Conservation (phyloP, 345 rosid species). For the Eucalyptus erythrocorys region DNA sequence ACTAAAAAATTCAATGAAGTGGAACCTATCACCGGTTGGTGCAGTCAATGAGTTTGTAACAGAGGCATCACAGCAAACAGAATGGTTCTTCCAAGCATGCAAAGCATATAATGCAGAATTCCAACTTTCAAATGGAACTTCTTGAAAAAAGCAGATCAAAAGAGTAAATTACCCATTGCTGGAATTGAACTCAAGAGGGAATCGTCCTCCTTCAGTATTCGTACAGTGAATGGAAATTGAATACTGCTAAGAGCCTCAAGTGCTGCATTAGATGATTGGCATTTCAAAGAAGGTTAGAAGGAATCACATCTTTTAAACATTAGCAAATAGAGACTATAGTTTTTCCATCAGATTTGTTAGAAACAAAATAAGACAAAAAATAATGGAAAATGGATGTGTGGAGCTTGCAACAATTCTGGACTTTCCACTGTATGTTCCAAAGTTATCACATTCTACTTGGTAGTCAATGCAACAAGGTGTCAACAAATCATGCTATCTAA, state of each 20-base stretch:
- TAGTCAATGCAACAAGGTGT: background rate
- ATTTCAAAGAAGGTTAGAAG: background rate
- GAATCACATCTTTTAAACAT: background rate
- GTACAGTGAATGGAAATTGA: slow-evolving; percentile 48
- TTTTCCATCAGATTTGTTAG: background rate
- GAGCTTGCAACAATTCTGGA: background rate
- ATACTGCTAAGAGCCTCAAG: slow-evolving; percentile 50
- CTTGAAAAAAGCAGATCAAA: background rate
- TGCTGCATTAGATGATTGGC: slow-evolving; percentile 35
- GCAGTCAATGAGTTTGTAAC: background rate
- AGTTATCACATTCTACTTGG: background rate
- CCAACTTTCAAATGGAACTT: background rate
- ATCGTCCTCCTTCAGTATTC: slow-evolving; percentile 65
- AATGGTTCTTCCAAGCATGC: background rate
- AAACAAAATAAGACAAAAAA: background rate
- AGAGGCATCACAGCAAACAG: background rate
- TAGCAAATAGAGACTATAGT: background rate
- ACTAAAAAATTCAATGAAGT: background rate
- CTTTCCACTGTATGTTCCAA: background rate
- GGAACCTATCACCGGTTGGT: background rate
- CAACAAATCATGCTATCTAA: background rate
- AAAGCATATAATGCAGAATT: background rate
- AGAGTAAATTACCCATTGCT: slow-evolving; percentile 32
- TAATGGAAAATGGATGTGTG: background rate
- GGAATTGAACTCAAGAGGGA: slow-evolving; percentile 40